These are phyloP conservation scores for Cytospora paraplurivora DNA, from an alignment of 2,329 filamentous ascomycete genomes.

Conservation along the genomic window DNA sequence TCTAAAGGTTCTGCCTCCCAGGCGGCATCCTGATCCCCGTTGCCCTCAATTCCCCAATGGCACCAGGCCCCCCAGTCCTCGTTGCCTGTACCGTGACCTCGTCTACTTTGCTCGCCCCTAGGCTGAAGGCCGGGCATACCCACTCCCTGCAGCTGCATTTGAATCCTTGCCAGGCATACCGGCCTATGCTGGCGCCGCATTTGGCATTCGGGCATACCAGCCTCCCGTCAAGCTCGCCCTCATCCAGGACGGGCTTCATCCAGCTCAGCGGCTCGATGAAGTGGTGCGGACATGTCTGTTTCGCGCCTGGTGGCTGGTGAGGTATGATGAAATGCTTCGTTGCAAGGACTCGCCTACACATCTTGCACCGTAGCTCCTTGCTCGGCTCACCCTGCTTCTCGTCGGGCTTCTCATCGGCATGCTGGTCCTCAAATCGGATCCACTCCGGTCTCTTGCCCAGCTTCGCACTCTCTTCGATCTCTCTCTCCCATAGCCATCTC, in stretches of 20 bases:
- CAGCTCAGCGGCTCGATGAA: conserved; percentile 92
- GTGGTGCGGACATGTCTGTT: conserved; percentile 71
- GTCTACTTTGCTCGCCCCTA: conserved; percentile 82
- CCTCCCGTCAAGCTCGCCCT: conserved; percentile 80
- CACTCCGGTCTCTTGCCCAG: conserved; percentile 79
- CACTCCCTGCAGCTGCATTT: conserved; percentile 88
- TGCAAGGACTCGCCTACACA: conserved; percentile 72
- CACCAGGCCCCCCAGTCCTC: conserved; percentile 29
- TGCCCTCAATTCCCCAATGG: conserved; percentile 33
- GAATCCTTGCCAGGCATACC: conserved; percentile 96
- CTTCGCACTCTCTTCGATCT: conserved; percentile 61
- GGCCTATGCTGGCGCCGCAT: conserved; percentile 82
- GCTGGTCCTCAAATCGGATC: conserved; percentile 79
- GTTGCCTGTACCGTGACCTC: conserved; percentile 49
- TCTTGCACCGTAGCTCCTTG: conserved; percentile 78
- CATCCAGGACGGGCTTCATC: conserved; percentile 85
- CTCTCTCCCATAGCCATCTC: conserved; percentile 62
- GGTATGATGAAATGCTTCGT: conserved; percentile 64
- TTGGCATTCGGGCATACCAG: conserved; percentile 73
- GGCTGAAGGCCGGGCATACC: conserved; percentile 87
- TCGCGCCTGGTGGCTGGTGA: conserved; percentile 51
- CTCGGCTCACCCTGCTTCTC: conserved; percentile 23
- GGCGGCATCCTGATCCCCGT: conserved; percentile 61
- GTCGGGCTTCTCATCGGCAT: conserved; percentile 47
- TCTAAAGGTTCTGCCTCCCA: conserved; percentile 41